Percentiles rank a stretch among this genome's conserved stretches.
phyloP scores from a whole-genome alignment of 495 filamentous ascomycete species.

The Cercophora scortea region DNA sequence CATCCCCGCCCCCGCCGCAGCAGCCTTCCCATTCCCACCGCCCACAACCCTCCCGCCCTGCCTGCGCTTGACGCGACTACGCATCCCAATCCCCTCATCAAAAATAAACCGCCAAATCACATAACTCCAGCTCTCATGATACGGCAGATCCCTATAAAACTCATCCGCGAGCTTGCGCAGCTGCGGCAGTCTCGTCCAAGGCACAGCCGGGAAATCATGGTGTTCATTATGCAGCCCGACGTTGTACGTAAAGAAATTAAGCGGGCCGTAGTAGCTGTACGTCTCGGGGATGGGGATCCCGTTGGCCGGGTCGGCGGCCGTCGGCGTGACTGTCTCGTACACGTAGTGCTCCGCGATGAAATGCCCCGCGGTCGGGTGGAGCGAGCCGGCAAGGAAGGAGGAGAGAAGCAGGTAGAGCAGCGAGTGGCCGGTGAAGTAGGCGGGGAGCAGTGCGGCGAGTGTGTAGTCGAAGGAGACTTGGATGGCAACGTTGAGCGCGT shows the following conservation, averaged over 20 bases:
- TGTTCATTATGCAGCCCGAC: slow-evolving; percentile 98
- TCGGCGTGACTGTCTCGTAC: slow-evolving; percentile 59
- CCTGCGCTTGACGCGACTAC: slow-evolving; percentile 87
- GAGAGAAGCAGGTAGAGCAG: slow-evolving; percentile 75
- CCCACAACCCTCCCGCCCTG: slow-evolving; percentile 64
- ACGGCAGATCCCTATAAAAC: slow-evolving; percentile 85
- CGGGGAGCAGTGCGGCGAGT: slow-evolving; percentile 42
- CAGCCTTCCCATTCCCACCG: slow-evolving; percentile 11
- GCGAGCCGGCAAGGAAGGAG: slow-evolving; percentile 85
- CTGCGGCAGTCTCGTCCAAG: slow-evolving; percentile 76
- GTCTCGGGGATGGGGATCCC: slow-evolving; percentile 76
- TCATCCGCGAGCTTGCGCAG: slow-evolving; percentile 77
- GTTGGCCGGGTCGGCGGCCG: slow-evolving; percentile 52
- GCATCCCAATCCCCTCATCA: slow-evolving; percentile 79
- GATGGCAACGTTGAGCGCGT: slow-evolving; percentile 66
- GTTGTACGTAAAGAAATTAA: slow-evolving; percentile 93
- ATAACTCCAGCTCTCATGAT: slow-evolving; percentile 81
- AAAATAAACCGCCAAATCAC: slow-evolving; percentile 94
- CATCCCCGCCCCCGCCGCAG: no score
- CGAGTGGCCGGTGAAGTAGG: slow-evolving; percentile 44
- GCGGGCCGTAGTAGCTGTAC: slow-evolving; percentile 89
- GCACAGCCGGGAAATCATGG: slow-evolving; percentile 95
- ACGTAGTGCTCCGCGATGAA: slow-evolving; percentile 99
- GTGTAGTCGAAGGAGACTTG: slow-evolving; percentile 74
- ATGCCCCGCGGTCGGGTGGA: slow-evolving; percentile 94